Conservation (phyloP, 805 yeast species). For the Candida schatavii region DNA sequence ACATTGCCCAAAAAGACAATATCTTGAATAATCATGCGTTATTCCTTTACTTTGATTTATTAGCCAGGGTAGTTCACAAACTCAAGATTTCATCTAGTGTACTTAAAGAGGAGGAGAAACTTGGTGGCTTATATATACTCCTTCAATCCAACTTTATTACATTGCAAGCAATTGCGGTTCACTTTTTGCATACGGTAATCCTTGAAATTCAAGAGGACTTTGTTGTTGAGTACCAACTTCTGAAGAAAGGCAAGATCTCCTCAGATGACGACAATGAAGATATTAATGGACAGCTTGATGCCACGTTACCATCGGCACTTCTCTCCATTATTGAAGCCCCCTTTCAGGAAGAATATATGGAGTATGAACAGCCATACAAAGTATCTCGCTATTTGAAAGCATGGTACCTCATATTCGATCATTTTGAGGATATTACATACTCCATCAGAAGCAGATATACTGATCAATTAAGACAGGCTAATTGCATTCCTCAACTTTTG, state of each 20-base stretch:
- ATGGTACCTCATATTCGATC: conserved; percentile 63
- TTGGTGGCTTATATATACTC: conserved; percentile 33
- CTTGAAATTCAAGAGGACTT: conserved; percentile 51
- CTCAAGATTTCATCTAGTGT: conserved; percentile 19
- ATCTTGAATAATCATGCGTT: conserved; percentile 30
- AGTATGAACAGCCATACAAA: conserved; percentile 10
- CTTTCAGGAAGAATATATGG: conserved; percentile 29
- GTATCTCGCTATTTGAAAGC: conserved; percentile 54
- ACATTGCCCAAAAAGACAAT: conserved; percentile 14
- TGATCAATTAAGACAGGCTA: conserved; percentile 47
- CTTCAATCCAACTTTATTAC: conserved; percentile 17
- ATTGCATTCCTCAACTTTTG: conserved; percentile 48
- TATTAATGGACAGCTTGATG: conserved; percentile 14
- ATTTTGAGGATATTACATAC: conserved; percentile 64
- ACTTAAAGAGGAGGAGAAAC: conserved; percentile 26
- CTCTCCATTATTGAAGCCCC: conserved; percentile 29
- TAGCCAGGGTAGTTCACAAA: conserved; percentile 26
- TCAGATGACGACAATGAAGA: conserved; percentile 20
- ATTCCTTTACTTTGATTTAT: conserved; percentile 31
- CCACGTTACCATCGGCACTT: conserved; percentile 41
- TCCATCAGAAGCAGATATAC: conserved; percentile 61
- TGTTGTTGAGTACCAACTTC: conserved; percentile 60
- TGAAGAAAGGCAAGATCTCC: conserved; percentile 24
- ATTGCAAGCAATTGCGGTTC: conserved; percentile 44
- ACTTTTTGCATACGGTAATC: conserved; percentile 40